Base-by-base conservation (phyloP, 768 basidiomycete genomes). In the Scleroderma bovista region DNA sequence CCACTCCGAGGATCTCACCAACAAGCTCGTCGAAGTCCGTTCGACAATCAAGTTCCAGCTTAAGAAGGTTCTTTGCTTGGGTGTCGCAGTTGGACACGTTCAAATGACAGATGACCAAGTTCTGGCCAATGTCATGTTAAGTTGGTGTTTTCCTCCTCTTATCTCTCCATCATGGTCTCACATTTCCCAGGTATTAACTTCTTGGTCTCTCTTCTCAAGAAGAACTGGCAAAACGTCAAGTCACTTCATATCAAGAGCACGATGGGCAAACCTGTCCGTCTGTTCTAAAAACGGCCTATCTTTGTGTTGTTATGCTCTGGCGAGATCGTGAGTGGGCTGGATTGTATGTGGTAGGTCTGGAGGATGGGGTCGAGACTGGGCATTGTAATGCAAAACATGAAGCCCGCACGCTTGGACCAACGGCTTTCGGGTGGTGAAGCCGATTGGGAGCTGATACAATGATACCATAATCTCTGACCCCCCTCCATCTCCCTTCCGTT, bases 1-100 rank as follows among this genome's bases (percentile, higher is more conserved):
- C 17, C 91, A 93, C 70, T 67, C 78, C 26, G 96, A 99, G 66
- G 95, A 98, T 72, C 75, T 99, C 48, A 61, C 64, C 66, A 87
- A 83, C 78, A 97, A 97, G 77, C 76, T 96, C 67, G 83, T 73
- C 57, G 96, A 99, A 72, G 94, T 99, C 60, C 88, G 91, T 67
- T 95, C 93, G 59, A 98, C 95, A 58, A 98, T 99, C 83, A 99
- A 98, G 77, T 97, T 98, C 89, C 95, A 97, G 80, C 83, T 98
- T 49, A 97, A 97, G 83, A 93, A 93, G 78, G 96, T 98, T 52
- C 80, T 99, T 51, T 99, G 96, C 76, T 78, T 99, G 75, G 96
- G 93, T 76, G 95, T 98, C 58, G 96, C 96, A 62, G 88, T 99
- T 56, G 96, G 94, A 61, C 93, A 99, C 74, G 80, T 95, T 69